These are phyloP conservation scores for Suillus paluster DNA, from an alignment of 768 basidiomycete genomes.

Conservation along the genomic window DNA sequence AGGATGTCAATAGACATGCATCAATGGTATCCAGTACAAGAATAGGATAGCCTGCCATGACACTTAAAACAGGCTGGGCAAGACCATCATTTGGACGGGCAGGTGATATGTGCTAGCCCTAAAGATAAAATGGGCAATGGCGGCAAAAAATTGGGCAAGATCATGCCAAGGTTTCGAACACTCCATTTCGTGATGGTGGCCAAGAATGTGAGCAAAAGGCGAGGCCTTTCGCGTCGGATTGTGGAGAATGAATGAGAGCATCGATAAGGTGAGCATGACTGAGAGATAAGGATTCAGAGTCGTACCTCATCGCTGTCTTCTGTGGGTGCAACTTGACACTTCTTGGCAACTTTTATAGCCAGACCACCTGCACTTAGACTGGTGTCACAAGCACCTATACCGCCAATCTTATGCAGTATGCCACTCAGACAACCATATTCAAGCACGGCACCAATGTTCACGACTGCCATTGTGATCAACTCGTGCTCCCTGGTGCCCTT, in stretches of 20 bases:
- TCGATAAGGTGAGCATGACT: slow-evolving; percentile 79
- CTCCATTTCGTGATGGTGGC: slow-evolving; percentile 77
- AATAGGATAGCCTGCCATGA: too few species aligned
- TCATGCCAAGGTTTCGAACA: slow-evolving; percentile 85
- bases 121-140: slow-evolving; percentile 60
- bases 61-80: too few species aligned
- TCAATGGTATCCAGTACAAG: too few species aligned
- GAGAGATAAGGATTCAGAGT: too few species aligned
- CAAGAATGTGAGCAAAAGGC: slow-evolving; percentile 83
- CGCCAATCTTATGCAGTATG: slow-evolving; percentile 67
- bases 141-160: slow-evolving; percentile 66
- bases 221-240: slow-evolving; percentile 64
- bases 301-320: too few species aligned
- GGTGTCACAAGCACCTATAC: slow-evolving; percentile 44
- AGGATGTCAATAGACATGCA: too few species aligned
- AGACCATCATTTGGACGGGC: too few species aligned
- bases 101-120: too few species aligned
- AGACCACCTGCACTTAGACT: slow-evolving; percentile 34
- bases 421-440: slow-evolving; percentile 86
- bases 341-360: slow-evolving; percentile 56
- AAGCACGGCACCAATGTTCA: slow-evolving; percentile 80
- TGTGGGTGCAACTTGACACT: slow-evolving; percentile 31
- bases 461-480: slow-evolving; percentile 96
- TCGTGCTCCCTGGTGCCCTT: slow-evolving; percentile 83
- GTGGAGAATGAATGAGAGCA: slow-evolving; percentile 74